phyloP scores from a whole-genome alignment of 2,329 filamentous ascomycete species.

The Talaromyces sp. region DNA sequence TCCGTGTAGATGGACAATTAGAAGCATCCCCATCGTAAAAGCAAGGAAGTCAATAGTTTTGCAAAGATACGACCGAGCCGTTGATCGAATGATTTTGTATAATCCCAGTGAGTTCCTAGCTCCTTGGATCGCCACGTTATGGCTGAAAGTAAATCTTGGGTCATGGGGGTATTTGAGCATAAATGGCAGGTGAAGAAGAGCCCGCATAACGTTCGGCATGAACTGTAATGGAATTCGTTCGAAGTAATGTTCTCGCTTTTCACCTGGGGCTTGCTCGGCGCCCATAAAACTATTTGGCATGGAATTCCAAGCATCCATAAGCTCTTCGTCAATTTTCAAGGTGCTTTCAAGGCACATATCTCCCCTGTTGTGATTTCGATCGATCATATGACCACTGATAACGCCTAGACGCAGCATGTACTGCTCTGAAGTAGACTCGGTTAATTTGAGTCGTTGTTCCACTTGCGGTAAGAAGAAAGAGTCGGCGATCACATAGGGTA shows the following conservation, averaged over 20 bases:
- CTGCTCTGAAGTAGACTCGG: slow-evolving; percentile 25
- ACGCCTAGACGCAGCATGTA: slow-evolving; percentile 37
- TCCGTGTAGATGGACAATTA: slow-evolving; percentile 49
- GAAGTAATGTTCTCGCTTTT: slow-evolving; percentile 31
- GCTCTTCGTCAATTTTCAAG: slow-evolving; percentile 45
- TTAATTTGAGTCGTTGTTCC: slow-evolving; percentile 21
- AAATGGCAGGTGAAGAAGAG: slow-evolving; percentile 52
- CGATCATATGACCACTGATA: slow-evolving; percentile 43
- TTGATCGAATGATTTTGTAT: slow-evolving; percentile 41
- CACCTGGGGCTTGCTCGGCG: slow-evolving; percentile 20
- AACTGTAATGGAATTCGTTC: slow-evolving; percentile 43
- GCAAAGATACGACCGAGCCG: slow-evolving; percentile 42
- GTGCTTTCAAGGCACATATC: slow-evolving; percentile 43
- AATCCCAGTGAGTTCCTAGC: slow-evolving; percentile 44
- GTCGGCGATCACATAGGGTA: slow-evolving; percentile 50
- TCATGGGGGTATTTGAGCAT: slow-evolving; percentile 46
- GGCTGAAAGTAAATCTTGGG: slow-evolving; percentile 43
- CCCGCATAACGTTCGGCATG: slow-evolving; percentile 42
- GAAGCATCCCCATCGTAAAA: slow-evolving; percentile 50
- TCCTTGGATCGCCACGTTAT: slow-evolving; percentile 44
- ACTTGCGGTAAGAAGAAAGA: slow-evolving; percentile 34
- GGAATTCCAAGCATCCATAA: slow-evolving; percentile 34
- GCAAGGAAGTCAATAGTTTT: slow-evolving; percentile 53
- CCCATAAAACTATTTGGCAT: slow-evolving; percentile 38
- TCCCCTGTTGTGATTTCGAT: slow-evolving; percentile 44